phyloP scores from a whole-genome alignment of 169 alveolate species.

The Toxoplasma gondii region DNA sequence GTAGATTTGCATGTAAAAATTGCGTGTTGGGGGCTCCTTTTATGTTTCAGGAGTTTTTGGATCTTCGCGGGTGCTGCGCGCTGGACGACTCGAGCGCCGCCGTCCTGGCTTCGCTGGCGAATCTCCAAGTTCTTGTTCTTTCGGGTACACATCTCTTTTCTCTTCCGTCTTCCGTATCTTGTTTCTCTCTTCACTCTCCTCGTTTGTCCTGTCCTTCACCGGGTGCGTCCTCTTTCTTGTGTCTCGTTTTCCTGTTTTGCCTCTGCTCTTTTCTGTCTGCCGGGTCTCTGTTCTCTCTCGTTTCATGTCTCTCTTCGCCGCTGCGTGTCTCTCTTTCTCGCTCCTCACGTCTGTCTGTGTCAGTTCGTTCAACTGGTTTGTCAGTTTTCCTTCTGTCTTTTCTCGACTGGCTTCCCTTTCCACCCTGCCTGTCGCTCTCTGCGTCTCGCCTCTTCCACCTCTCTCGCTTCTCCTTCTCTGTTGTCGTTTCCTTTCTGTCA shows the following conservation, averaged over 20 bases:
- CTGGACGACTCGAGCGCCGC: slow-evolving; percentile 55
- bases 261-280: no score
- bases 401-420: no score
- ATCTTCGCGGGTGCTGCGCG: slow-evolving; percentile 60
- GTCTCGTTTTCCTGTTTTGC: not conserved
- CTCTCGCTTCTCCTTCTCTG: not conserved
- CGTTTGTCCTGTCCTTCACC: not conserved
- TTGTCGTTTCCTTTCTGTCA: not conserved
- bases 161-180: not conserved
- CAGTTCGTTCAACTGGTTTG: no score
- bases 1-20: not conserved
- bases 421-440: no score
- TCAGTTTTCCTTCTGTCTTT: no score
- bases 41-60: slow-evolving; percentile 52
- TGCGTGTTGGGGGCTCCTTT: not conserved
- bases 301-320: no score
- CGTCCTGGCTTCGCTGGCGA: slow-evolving; percentile 46
- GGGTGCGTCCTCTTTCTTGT: not conserved
- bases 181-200: not conserved
- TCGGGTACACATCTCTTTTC: slow-evolving; percentile 48
- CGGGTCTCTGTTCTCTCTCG: no score
- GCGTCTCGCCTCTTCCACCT: no score
- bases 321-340: no score
- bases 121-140: slow-evolving; percentile 63
- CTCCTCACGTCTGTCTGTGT: no score